phyloP scores from a whole-genome alignment of 2,329 filamentous ascomycete species.

The Xylariales sp. region DNA sequence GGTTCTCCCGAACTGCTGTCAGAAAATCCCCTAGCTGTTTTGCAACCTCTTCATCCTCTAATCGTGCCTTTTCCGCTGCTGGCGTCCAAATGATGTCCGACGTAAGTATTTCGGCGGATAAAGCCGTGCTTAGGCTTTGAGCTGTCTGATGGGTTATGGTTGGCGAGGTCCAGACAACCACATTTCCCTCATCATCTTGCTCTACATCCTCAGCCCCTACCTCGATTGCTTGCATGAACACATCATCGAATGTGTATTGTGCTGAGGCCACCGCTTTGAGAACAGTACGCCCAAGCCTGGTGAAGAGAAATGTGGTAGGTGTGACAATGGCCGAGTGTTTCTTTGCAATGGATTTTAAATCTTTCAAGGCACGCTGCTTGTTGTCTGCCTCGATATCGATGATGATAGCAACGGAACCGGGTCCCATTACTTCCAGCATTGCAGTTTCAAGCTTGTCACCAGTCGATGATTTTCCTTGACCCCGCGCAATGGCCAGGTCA shows the following conservation, averaged over 20 bases:
- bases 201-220: slow-evolving; percentile 75
- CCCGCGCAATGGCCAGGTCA: slow-evolving; percentile 80
- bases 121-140: slow-evolving; percentile 56
- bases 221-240: slow-evolving; percentile 78
- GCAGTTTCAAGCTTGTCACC: slow-evolving; percentile 74
- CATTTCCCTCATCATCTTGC: slow-evolving; percentile 60
- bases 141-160: slow-evolving; percentile 60
- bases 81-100: slow-evolving; percentile 82
- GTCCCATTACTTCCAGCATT: slow-evolving; percentile 76
- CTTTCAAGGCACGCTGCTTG: slow-evolving; percentile 67
- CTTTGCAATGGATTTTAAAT: slow-evolving; percentile 69
- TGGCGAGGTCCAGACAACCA: slow-evolving; percentile 69
- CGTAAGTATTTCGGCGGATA: slow-evolving; percentile 64
- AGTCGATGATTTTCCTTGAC: slow-evolving; percentile 74
- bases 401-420: slow-evolving; percentile 66
- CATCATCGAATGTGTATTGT: slow-evolving; percentile 54
- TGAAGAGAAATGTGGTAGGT: slow-evolving; percentile 80
- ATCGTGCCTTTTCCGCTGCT: slow-evolving; percentile 67
- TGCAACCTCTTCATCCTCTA: slow-evolving; percentile 54
- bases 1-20: slow-evolving; percentile 58
- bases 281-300: slow-evolving; percentile 70
- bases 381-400: slow-evolving; percentile 85
- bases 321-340: slow-evolving; percentile 65
- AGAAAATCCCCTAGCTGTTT: slow-evolving; percentile 57
- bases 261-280: slow-evolving; percentile 45